These are phyloP conservation scores for Mortierella sp. DNA, from an alignment of 371 early-diverging fungal genomes.

Conservation along the genomic window DNA sequence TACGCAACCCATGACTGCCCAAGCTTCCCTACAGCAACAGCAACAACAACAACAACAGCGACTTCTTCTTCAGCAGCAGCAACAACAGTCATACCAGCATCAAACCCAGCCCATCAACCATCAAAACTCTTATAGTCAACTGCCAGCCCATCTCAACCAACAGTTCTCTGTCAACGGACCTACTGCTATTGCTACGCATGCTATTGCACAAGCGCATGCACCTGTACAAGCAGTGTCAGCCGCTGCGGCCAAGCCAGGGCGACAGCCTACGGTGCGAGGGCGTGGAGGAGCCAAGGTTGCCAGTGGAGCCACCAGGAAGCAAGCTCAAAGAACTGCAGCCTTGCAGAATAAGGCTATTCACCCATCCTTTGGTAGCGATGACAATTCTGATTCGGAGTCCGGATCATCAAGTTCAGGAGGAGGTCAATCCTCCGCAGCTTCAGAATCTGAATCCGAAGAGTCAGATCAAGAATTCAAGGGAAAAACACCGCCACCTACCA, in stretches of 20 bases:
- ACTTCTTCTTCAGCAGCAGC: constrained; percentile 18
- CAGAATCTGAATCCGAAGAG: constrained; percentile 41
- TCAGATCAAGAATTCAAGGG: constrained; percentile 53
- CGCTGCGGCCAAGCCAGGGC: constrained; percentile 25
- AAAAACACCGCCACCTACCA: constrained; percentile 46
- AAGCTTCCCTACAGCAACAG: constrained; percentile 13
- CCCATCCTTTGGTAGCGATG: constrained; percentile 17
- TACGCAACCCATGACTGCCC: constrained; percentile 42
- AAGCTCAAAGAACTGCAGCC: constrained; percentile 22
- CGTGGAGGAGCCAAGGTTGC: constrained; percentile 27
- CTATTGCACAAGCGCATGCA: constrained; percentile 8
- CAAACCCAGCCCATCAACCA: constrained; percentile 28
- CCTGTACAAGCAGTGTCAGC: constrained; percentile 17
- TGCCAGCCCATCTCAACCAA: constrained; percentile 37
- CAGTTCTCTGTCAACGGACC: constrained; percentile 53
- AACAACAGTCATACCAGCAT: constrained; percentile 18
- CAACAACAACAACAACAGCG: constrained; percentile 21
- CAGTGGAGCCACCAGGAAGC: constrained; percentile 27
- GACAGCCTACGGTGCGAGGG: constrained; percentile 28
- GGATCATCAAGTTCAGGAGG: constrained; percentile 47
- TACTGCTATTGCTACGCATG: constrained; percentile 39
- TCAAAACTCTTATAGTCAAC: constrained; percentile 28
- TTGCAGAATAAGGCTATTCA: constrained; percentile 32
- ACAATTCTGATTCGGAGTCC: constrained; percentile 34
- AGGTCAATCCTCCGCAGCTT: constrained; percentile 29